These are phyloP conservation scores for Sporothrix pallida DNA, from an alignment of 2,329 filamentous ascomycete genomes.

Conservation along the genomic window DNA sequence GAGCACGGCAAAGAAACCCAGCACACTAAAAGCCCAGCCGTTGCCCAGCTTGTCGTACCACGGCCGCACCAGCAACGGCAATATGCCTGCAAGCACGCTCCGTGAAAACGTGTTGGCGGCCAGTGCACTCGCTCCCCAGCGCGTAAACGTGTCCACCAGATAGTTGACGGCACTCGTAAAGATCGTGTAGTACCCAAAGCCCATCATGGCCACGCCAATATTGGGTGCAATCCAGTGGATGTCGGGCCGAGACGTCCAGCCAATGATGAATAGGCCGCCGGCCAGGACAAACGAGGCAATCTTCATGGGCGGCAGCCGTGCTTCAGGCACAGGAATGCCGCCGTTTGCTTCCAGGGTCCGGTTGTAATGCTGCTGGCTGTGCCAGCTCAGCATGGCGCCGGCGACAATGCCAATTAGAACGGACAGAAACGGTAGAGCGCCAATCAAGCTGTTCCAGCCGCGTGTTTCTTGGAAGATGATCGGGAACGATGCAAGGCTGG, in stretches of 20 bases:
- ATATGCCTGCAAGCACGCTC: constrained; percentile 60
- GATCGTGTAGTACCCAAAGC: constrained; percentile 48
- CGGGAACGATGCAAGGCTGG: constrained; percentile 25
- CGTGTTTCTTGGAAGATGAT: constrained; percentile 38
- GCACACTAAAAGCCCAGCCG: constrained; percentile 61
- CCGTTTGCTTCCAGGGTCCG: neutral
- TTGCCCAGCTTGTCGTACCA: constrained; percentile 68
- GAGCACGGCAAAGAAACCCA: constrained; percentile 52
- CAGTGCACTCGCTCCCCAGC: constrained; percentile 66
- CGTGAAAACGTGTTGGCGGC: constrained; percentile 68
- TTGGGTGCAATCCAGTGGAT: neutral
- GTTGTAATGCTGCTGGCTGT: constrained; percentile 20
- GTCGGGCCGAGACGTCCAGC: neutral
- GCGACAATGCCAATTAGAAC: neutral
- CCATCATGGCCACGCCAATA: constrained; percentile 15
- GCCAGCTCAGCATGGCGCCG: neutral
- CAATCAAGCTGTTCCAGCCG: neutral
- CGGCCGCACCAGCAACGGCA: constrained; percentile 63
- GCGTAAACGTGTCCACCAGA: constrained; percentile 59
- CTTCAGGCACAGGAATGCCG: neutral
- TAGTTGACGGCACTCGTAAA: constrained; percentile 63
- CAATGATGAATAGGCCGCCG: constrained; percentile 7
- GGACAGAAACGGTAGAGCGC: constrained; percentile 16
- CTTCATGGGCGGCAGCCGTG: constrained; percentile 13
- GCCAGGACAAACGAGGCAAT: constrained; percentile 1